phyloP scores from a whole-genome alignment of 2,329 filamentous ascomycete species.

The Grosmannia serpens region DNA sequence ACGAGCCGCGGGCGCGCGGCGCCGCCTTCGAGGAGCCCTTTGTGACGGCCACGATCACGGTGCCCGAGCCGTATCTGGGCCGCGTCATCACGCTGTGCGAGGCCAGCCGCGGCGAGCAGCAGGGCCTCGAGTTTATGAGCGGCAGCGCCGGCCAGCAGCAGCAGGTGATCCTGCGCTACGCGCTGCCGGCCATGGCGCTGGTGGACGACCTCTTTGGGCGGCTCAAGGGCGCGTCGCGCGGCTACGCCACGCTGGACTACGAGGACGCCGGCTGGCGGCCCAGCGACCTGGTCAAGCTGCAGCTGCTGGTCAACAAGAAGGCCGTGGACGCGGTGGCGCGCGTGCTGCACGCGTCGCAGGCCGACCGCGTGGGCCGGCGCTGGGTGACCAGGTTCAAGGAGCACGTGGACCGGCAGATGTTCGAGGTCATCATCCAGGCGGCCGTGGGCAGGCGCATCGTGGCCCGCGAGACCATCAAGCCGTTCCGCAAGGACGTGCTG shows the following conservation, averaged over 20 bases:
- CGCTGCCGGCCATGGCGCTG: conserved; percentile 75
- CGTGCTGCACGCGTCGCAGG: conserved; percentile 73
- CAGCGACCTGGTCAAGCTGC: conserved; percentile 75
- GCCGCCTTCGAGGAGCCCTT: conserved; percentile 46
- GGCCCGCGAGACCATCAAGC: conserved; percentile 88
- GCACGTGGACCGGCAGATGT: conserved; percentile 93
- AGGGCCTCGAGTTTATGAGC: conserved; percentile 73
- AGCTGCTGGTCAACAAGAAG: conserved; percentile 84
- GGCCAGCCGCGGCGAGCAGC: conserved; percentile 74
- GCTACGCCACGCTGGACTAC: conserved; percentile 92
- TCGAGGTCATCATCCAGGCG: conserved; percentile 86
- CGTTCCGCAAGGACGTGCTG: conserved; percentile 90
- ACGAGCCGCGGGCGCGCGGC: conserved; percentile 33
- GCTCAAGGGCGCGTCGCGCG: conserved; percentile 74
- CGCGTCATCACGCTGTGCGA: conserved; percentile 94
- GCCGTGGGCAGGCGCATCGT: conserved; percentile 72
- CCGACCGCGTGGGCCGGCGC: conserved; percentile 64
- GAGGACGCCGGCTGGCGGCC: conserved; percentile 84
- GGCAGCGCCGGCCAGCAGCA: conserved; percentile 47
- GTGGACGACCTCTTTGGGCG: conserved; percentile 98
- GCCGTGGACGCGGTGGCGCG: conserved; percentile 92
- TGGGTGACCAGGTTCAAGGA: conserved; percentile 98
- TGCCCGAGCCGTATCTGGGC: conserved; percentile 89
- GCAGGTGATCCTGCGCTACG: conserved; percentile 91
- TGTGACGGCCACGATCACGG: conserved; percentile 73